These are phyloP conservation scores for Guillardia theta DNA, from an alignment of 78 protist species.

Conservation along the genomic window DNA sequence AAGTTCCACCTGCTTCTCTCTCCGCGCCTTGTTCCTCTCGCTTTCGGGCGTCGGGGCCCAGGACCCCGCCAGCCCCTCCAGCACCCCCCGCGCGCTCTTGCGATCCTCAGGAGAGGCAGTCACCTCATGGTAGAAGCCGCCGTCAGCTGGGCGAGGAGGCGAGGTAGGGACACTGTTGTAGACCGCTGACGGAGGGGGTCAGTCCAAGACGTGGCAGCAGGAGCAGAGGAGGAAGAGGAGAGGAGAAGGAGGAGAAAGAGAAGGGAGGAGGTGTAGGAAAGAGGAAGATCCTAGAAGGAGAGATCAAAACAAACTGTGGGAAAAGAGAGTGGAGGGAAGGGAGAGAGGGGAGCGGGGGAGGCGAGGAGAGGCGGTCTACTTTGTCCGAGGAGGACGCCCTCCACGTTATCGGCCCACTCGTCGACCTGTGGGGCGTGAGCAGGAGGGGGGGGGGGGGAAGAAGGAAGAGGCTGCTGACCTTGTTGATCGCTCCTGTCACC, in stretches of 20 bases:
- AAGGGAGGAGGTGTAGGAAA: neutral
- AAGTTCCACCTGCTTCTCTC: too few relatives aligned
- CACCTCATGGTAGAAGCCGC: too few relatives aligned
- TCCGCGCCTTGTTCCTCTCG: too few relatives aligned
- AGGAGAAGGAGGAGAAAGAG: neutral
- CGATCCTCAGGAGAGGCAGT: too few relatives aligned
- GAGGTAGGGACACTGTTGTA: too few relatives aligned
- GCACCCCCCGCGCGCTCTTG: too few relatives aligned
- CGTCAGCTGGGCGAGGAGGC: too few relatives aligned
- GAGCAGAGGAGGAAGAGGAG: neutral
- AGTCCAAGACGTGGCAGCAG: neutral
- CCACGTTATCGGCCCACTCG: slow-evolving; percentile 15
- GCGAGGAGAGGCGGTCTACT: neutral
- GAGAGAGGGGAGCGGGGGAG: neutral
- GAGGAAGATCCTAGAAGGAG: neutral
- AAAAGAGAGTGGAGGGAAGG: neutral
- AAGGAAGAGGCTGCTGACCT: neutral
- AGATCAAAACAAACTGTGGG: neutral
- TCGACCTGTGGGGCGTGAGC: neutral
- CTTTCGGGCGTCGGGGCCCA: too few relatives aligned
- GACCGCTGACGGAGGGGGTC: too few relatives aligned
- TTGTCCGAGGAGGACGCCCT: neutral
- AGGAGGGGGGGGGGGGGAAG: neutral
- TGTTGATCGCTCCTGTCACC: slow-evolving; percentile 14
- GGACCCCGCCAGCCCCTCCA: too few relatives aligned